Conservation (phyloP, 140 eudicot species). For the Stevia rebaudiana region DNA sequence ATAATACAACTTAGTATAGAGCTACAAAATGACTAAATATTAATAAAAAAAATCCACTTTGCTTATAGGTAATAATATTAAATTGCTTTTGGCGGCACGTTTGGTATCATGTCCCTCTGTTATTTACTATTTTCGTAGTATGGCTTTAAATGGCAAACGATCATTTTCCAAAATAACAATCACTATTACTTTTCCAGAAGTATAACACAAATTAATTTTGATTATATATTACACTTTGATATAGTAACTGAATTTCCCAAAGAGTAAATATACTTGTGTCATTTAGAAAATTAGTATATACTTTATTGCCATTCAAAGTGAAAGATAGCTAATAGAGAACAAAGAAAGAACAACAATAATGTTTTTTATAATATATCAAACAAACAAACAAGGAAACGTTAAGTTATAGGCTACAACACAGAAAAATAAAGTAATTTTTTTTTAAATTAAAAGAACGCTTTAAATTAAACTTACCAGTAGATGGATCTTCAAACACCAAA, state of each 20-base stretch:
- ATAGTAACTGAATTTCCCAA: background rate
- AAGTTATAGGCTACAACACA: background rate
- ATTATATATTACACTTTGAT: background rate
- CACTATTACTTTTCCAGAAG: background rate
- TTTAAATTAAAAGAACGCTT: background rate
- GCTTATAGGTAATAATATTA: background rate
- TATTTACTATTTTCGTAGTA: background rate
- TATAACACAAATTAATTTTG: background rate
- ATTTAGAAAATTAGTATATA: background rate
- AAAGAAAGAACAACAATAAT: background rate
- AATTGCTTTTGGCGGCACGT: conserved; percentile 6
- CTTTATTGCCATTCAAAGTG: background rate
- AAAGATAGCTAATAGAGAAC: background rate
- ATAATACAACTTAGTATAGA: background rate
- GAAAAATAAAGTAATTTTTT: background rate
- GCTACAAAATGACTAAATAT: background rate
- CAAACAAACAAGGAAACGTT: background rate
- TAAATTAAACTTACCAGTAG: conserved; percentile 31
- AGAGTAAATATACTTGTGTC: background rate
- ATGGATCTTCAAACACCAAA: conserved; percentile 62
- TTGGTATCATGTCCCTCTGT: background rate
- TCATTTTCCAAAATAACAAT: conserved; percentile 2
- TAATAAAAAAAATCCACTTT: background rate
- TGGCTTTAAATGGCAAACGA: conserved; percentile 1
- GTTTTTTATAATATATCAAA: background rate